Percentiles rank a stretch among this genome's conserved stretches.
Evolutionary conservation across 495 filamentous ascomycete species (phyloP).

Genomic region (Trichocladium uniseriatum): DNA sequence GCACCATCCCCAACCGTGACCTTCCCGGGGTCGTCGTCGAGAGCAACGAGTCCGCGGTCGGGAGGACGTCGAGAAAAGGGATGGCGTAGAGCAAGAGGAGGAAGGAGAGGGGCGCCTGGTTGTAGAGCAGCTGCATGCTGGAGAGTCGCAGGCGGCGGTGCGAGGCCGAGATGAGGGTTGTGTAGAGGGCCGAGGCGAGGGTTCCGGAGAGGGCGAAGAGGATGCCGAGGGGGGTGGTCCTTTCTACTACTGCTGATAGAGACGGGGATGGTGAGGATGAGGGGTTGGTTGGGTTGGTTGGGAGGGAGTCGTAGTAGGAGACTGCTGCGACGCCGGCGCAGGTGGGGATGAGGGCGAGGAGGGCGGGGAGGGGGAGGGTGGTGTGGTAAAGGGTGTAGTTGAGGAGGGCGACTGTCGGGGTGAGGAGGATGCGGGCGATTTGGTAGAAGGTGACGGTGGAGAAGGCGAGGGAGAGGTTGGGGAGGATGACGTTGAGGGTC

Average conservation of each 20-base stretch:
- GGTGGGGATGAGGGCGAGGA: conserved; percentile 51
- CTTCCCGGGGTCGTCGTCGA: too few species aligned
- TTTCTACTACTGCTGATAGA: conserved; percentile 4
- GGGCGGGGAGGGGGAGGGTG: conserved; percentile 46
- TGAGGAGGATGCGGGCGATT: conserved; percentile 61
- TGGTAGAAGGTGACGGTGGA: conserved; percentile 70
- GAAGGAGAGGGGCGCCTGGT: conserved; percentile 58
- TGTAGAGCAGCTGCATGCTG: conserved; percentile 64
- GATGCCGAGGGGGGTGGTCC: conserved; percentile 48
- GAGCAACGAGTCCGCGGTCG: conserved; percentile 39
- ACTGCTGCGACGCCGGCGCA: conserved; percentile 61
- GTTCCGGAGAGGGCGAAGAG: conserved; percentile 56
- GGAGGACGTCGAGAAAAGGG: conserved; percentile 56
- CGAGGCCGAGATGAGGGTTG: conserved; percentile 58
- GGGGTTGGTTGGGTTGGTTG: conserved; percentile 38
- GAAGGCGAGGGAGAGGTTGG: conserved; percentile 61
- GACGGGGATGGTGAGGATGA: background rate
- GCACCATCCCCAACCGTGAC: too few species aligned
- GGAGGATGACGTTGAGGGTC: conserved; percentile 64
- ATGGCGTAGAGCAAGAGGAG: conserved; percentile 56
- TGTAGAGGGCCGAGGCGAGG: conserved; percentile 58
- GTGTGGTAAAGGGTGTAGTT: conserved; percentile 56
- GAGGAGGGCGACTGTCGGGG: conserved; percentile 56
- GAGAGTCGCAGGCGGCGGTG: conserved; percentile 57
- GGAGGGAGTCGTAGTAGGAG: conserved; percentile 60